Percentiles rank a stretch among this genome's conserved stretches.
These are phyloP conservation scores for Mycotypha africana DNA, from an alignment of 371 early-diverging fungal species.

Conservation along the genomic window DNA sequence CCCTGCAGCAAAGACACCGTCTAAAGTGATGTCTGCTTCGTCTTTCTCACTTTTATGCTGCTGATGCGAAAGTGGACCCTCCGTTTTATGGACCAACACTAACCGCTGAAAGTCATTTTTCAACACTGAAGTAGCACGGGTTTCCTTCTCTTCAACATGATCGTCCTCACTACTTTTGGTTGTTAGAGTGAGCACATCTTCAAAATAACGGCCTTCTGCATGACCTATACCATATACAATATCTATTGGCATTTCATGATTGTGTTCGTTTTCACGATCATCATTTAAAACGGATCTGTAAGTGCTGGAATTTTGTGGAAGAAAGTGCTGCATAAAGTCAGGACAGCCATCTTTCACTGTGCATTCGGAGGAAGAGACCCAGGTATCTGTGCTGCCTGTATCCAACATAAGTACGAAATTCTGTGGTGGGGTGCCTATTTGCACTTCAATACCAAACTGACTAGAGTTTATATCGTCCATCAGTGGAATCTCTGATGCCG, in stretches of 20 bases:
- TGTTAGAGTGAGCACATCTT: constrained; percentile 50
- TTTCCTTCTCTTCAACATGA: too few species aligned
- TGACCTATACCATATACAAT: constrained; percentile 60
- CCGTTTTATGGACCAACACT: background rate
- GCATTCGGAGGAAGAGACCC: constrained; percentile 32
- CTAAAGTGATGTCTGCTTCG: constrained; percentile 23
- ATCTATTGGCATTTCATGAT: constrained; percentile 29
- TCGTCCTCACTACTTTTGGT: too few species aligned
- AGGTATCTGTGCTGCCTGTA: constrained; percentile 50
- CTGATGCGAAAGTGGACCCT: constrained; percentile 14
- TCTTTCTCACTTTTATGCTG: too few species aligned
- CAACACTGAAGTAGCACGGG: too few species aligned
- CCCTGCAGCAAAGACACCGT: constrained; percentile 30
- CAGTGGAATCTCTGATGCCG: too few species aligned
- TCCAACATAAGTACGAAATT: constrained; percentile 60
- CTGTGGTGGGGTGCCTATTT: constrained; percentile 61
- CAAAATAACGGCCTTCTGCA: constrained; percentile 51
- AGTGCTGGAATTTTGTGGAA: constrained; percentile 43
- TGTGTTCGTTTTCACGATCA: constrained; percentile 21
- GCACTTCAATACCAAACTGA: constrained; percentile 34
- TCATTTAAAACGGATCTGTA: too few species aligned
- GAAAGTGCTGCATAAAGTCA: constrained; percentile 30
- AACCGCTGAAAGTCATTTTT: constrained; percentile 49
- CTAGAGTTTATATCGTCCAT: constrained; percentile 27
- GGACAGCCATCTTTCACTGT: constrained; percentile 20